Percentiles rank a stretch among this genome's conserved stretches.
Evolutionary conservation across 805 yeast genomes (phyloP).

Genomic region (Diddensiella caesifluorescens): DNA sequence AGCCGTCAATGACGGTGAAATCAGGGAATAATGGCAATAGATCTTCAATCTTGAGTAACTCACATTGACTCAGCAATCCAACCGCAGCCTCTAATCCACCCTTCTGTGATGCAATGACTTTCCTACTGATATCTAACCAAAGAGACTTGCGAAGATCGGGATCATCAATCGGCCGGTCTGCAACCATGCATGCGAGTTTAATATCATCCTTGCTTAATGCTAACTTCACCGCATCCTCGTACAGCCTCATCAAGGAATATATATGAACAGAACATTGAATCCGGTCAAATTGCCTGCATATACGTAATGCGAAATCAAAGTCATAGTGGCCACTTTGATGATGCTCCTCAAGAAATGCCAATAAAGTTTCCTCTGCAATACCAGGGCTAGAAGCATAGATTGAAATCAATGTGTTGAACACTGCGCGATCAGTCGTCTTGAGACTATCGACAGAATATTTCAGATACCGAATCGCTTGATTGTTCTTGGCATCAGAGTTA

Average conservation of each 20-base stretch:
- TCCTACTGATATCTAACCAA: conserved; percentile 64
- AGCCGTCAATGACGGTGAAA: conserved; percentile 69
- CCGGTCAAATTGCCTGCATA: conserved; percentile 58
- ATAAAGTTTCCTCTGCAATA: conserved; percentile 42
- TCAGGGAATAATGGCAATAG: conserved; percentile 81
- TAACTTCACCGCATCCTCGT: conserved; percentile 73
- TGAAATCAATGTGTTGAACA: conserved; percentile 69
- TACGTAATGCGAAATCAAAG: conserved; percentile 65
- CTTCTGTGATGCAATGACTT: conserved; percentile 33
- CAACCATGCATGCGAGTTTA: conserved; percentile 53
- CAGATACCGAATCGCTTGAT: conserved; percentile 64
- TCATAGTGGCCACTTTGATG: conserved; percentile 44
- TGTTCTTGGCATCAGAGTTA: conserved; percentile 34
- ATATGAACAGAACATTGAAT: conserved; percentile 65
- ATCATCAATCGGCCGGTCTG: conserved; percentile 49
- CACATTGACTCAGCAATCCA: conserved; percentile 27
- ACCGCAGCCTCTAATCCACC: conserved; percentile 32
- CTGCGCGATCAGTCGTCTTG: conserved; percentile 39
- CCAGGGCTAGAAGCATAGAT: conserved; percentile 50
- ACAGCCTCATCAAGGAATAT: conserved; percentile 61
- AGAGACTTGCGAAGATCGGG: conserved; percentile 56
- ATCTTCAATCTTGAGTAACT: conserved; percentile 60
- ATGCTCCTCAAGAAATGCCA: conserved; percentile 46
- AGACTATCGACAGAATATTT: conserved; percentile 46
- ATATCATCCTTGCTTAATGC: conserved; percentile 59